Evolutionary conservation across 805 yeast genomes (phyloP).

Genomic region (Diddensiella santjacobensis): DNA sequence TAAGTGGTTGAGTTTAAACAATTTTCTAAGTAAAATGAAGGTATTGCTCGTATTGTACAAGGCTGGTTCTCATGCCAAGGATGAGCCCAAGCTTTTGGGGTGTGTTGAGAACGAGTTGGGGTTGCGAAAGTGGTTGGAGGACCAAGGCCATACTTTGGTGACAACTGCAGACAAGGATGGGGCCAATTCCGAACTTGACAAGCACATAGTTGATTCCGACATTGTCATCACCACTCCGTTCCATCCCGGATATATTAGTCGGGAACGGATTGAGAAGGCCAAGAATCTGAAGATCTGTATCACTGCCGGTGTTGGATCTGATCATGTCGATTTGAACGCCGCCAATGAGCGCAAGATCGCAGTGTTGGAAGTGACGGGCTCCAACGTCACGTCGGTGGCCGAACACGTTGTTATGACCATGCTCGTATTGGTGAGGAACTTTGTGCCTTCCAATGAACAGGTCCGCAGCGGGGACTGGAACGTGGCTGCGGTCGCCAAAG

Average conservation of each 20-base stretch:
- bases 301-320: slow-evolving; percentile 86
- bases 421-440: slow-evolving; percentile 66
- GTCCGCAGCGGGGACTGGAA: slow-evolving; percentile 64
- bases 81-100: slow-evolving; percentile 62
- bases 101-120: slow-evolving; percentile 75
- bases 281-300: slow-evolving; percentile 62
- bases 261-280: slow-evolving; percentile 63
- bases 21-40: too few relatives aligned
- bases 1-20: too few relatives aligned
- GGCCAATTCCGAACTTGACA: slow-evolving; percentile 53
- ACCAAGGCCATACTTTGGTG: slow-evolving; percentile 61
- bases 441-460: slow-evolving; percentile 73
- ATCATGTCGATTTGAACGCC: slow-evolving; percentile 70
- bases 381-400: slow-evolving; percentile 76
- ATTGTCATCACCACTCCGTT: slow-evolving; percentile 78
- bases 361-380: slow-evolving; percentile 78
- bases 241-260: slow-evolving; percentile 73
- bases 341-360: slow-evolving; percentile 60
- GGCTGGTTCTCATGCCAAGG: slow-evolving; percentile 55
- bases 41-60: slow-evolving; percentile 56
- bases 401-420: slow-evolving; percentile 78
- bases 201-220: slow-evolving; percentile 67
- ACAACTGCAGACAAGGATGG: slow-evolving; percentile 71
- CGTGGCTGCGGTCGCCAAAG: slow-evolving; percentile 71
- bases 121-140: slow-evolving; percentile 57